Evolutionary conservation across 2,329 filamentous ascomycete genomes (phyloP).

Genomic region (Ceratocystis destructans): DNA sequence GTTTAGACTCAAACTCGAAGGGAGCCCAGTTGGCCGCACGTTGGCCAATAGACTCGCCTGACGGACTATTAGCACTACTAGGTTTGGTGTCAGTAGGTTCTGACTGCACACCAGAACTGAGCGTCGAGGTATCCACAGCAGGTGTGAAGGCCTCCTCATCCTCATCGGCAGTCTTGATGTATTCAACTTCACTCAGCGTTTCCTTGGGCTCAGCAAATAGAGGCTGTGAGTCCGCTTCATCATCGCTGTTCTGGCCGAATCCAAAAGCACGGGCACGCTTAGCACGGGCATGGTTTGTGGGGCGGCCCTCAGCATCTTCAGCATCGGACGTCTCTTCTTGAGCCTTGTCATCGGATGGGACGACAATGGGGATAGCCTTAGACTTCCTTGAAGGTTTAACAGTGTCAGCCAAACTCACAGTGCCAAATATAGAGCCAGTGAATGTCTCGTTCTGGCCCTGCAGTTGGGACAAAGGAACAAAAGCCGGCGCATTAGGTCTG

Average conservation of each 20-base stretch:
- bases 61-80: slow-evolving; percentile 38
- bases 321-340: slow-evolving; percentile 23
- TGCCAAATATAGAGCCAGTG: slow-evolving; percentile 50
- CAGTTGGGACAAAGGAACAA: slow-evolving; percentile 49
- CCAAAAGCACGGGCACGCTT: slow-evolving; percentile 56
- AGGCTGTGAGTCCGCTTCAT: slow-evolving; percentile 55
- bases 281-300: slow-evolving; percentile 49
- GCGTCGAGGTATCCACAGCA: slow-evolving; percentile 35
- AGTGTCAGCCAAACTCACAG: slow-evolving; percentile 52
- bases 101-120: slow-evolving; percentile 38
- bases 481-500: slow-evolving; percentile 61
- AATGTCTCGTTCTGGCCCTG: slow-evolving; percentile 32
- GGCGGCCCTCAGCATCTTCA: slow-evolving; percentile 42
- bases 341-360: slow-evolving; percentile 35
- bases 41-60: slow-evolving; percentile 39
- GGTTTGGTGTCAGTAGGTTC: slow-evolving; percentile 42
- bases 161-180: slow-evolving; percentile 22
- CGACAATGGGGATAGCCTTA: slow-evolving; percentile 72
- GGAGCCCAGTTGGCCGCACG: slow-evolving; percentile 41
- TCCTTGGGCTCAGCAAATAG: slow-evolving; percentile 49
- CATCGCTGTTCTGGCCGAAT: slow-evolving; percentile 31
- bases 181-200: slow-evolving; percentile 20
- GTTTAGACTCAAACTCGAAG: slow-evolving; percentile 43
- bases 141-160: slow-evolving; percentile 30
- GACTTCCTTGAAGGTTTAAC: slow-evolving; percentile 55